Evolutionary conservation across 1,284 basidiomycete species (phyloP).

Genomic region (Agroathelia rolfsii): DNA sequence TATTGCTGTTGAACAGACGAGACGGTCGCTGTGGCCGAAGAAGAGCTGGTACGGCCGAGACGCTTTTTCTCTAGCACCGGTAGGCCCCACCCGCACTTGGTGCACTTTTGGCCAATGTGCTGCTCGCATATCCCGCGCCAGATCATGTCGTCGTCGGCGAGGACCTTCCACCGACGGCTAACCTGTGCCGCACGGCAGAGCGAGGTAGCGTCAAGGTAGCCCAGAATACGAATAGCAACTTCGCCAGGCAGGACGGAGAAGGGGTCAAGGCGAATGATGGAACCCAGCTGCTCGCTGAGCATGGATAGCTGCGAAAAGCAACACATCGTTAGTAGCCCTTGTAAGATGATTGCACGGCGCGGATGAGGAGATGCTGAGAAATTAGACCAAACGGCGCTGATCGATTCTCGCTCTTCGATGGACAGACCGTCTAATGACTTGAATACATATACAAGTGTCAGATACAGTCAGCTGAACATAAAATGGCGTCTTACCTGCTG

Average conservation of each 20-base stretch:
- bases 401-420: slow-evolving; percentile 77
- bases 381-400: slow-evolving; percentile 92
- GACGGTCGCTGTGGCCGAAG: slow-evolving; percentile 25
- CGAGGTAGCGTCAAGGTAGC: slow-evolving; percentile 90
- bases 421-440: slow-evolving; percentile 93
- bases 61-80: slow-evolving; percentile 80
- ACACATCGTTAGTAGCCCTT: slow-evolving; percentile 97
- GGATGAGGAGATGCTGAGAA: slow-evolving; percentile 93
- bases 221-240: slow-evolving; percentile 82
- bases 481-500: slow-evolving; percentile 90
- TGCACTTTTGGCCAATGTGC: slow-evolving; percentile 96
- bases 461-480: neutral
- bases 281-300: slow-evolving; percentile 83
- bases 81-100: slow-evolving; percentile 96
- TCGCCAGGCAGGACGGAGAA: slow-evolving; percentile 89
- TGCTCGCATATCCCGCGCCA: slow-evolving; percentile 98
- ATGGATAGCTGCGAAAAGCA: slow-evolving; percentile 99
- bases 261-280: slow-evolving; percentile 93
- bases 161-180: slow-evolving; percentile 72
- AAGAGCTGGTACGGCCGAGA: slow-evolving; percentile 26
- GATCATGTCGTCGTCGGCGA: slow-evolving; percentile 93
- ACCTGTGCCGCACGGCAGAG: slow-evolving; percentile 96
- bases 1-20: no score
- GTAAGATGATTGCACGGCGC: slow-evolving; percentile 87
- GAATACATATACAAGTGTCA: slow-evolving; percentile 2